These are phyloP conservation scores for Lolium perenne DNA, from an alignment of 176 grass and related monocot species.

Conservation along the genomic window DNA sequence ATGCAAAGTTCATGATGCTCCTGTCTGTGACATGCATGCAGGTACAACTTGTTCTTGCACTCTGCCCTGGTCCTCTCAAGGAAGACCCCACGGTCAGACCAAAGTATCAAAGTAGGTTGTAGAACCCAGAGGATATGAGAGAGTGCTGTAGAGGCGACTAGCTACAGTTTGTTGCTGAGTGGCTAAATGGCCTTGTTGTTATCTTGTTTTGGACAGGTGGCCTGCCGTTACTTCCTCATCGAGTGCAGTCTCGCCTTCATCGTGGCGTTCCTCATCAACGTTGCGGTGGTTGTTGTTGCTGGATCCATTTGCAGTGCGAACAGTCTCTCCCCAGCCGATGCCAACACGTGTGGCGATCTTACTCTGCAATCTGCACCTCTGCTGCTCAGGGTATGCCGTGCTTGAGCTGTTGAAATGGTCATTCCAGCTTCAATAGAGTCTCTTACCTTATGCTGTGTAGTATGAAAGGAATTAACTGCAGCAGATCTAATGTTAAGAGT, in stretches of 20 bases:
- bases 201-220: constrained; percentile 42
- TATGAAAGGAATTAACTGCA: background rate
- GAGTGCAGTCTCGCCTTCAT: constrained; percentile 63
- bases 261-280: constrained; percentile 72
- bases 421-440: background rate
- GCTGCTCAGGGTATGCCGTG: constrained; percentile 51
- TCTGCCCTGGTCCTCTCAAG: constrained; percentile 84
- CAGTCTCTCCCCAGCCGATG: constrained; percentile 39
- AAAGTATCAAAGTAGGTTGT: constrained; percentile 58
- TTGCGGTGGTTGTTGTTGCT: constrained; percentile 52
- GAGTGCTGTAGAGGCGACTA: background rate
- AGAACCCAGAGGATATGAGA: background rate
- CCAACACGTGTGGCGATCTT: constrained; percentile 47
- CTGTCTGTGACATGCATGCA: constrained; percentile 6
- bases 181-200: constrained; percentile 8
- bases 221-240: constrained; percentile 64
- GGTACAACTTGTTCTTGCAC: constrained; percentile 88
- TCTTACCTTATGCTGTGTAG: background rate
- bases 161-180: background rate
- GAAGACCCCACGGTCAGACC: constrained; percentile 62
- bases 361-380: constrained; percentile 62
- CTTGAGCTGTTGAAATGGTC: background rate
- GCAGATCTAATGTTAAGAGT: background rate
- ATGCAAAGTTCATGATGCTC: background rate
- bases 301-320: constrained; percentile 42